Base-by-base conservation (phyloP, 495 filamentous ascomycete species). In the Melanomma pulvis-pyrius region DNA sequence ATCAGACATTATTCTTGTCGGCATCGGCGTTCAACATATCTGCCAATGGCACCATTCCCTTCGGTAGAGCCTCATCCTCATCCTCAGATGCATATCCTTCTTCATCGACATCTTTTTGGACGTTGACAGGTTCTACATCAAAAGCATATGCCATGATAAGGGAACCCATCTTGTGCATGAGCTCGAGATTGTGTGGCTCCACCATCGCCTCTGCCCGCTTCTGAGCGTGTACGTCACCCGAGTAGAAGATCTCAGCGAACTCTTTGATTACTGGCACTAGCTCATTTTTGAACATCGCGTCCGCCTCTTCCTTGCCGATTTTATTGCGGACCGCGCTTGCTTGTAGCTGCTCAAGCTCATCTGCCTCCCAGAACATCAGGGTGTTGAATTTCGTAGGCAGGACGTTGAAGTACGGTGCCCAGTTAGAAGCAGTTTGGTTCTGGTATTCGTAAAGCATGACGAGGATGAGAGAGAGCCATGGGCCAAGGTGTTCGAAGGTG, bases 141-240 rank as follows among this genome's bases (percentile, higher is more conserved):
- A 98, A 98, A 1, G 92, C 92, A 74, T 97, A 97, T 4, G 92
- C 89, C 92, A 97, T 96, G 47, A 97, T 94, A 17, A 88, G 82
- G 15, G 88, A 92, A 0, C 89, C 93, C 85, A 96, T 90, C 11
- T 83, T 81, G 75, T 96, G 92, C 32, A 86, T 86, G 8, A 92
- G 78, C 19, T 74, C 66, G 5, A 91, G 69, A 17, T 92, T 76
- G 25, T 83, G 75, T n/a, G 39, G 50, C 21, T 82, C 78, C 80
- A 19, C 78, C 79, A 46, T 69, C 71, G 54, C 53, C 13, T 44
- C 48, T 17, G 47, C 61, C 8, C 54, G 80, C 72, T 26, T 79
- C 77, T 13, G 80, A 2, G 56, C 58, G 9, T 47, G 24, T 22
- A 36, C 36, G 29, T 59, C 51, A 21, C 51, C 53, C 32, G 82